Evolutionary conservation across 2,329 filamentous ascomycete species (phyloP).

Genomic region (Xylaria hypoxylon): DNA sequence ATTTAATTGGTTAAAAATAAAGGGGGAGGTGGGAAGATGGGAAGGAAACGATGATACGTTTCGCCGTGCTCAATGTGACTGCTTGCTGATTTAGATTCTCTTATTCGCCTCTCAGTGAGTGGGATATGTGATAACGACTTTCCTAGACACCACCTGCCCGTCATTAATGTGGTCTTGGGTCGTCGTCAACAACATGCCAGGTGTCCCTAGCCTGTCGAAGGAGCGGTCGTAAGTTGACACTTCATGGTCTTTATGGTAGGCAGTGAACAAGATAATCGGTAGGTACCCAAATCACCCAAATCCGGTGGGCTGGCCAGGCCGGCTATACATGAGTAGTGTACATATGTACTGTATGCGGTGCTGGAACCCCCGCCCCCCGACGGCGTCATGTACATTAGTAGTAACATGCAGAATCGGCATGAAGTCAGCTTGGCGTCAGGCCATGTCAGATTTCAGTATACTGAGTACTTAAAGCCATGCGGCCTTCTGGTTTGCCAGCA

Average conservation of each 20-base stretch:
- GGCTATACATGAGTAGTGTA: background rate
- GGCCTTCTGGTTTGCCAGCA: slow-evolving; percentile 15
- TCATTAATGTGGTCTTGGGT: background rate
- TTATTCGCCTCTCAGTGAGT: slow-evolving; percentile 4
- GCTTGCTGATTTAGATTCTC: slow-evolving; percentile 8
- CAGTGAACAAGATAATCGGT: background rate
- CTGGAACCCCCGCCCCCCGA: slow-evolving; percentile 9
- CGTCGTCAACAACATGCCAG: background rate
- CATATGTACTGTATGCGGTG: slow-evolving; percentile 6
- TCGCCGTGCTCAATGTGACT: slow-evolving; percentile 16
- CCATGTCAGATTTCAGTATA: slow-evolving; percentile 2
- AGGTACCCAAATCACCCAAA: slow-evolving; percentile 11
- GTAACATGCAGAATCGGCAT: background rate
- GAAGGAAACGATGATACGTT: slow-evolving; percentile 15
- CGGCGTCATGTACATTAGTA: slow-evolving; percentile 7
- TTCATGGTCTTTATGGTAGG: background rate
- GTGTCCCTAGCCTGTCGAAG: slow-evolving; percentile 9
- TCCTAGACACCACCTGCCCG: background rate
- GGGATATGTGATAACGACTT: background rate
- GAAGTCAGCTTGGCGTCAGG: slow-evolving; percentile 15
- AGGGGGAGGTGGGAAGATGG: slow-evolving; percentile 21
- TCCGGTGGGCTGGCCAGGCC: slow-evolving; percentile 13
- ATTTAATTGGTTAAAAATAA: slow-evolving; percentile 8
- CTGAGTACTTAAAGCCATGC: slow-evolving; percentile 15
- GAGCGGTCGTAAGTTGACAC: background rate